phyloP scores from a whole-genome alignment of 2,329 filamentous ascomycete genomes.

The Lachnum nothofagi region DNA sequence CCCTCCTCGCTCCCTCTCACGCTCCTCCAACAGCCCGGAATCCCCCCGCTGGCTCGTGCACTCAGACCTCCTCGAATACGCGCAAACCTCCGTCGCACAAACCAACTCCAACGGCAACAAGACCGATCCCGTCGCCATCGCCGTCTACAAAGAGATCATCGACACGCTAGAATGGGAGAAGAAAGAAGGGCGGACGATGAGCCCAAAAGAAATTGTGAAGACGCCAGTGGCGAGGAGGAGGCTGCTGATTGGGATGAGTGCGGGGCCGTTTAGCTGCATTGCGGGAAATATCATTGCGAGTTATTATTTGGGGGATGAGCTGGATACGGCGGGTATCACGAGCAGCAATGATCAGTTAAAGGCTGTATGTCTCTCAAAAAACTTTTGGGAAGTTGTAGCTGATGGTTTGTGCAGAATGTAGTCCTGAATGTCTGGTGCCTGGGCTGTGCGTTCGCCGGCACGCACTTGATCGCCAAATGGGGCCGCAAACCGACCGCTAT shows the following conservation, averaged over 20 bases:
- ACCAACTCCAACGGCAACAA: slow-evolving; percentile 41
- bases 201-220: slow-evolving; percentile 27
- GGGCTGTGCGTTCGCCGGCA: slow-evolving; percentile 38
- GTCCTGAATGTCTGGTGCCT: slow-evolving; percentile 48
- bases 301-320: slow-evolving; percentile 37
- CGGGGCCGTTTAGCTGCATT: slow-evolving; percentile 37
- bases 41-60: slow-evolving; percentile 25
- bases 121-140: slow-evolving; percentile 21
- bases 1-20: slow-evolving; percentile 15
- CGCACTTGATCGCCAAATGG: slow-evolving; percentile 38
- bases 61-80: slow-evolving; percentile 32
- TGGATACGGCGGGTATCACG: slow-evolving; percentile 44
- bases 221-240: slow-evolving; percentile 36
- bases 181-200: slow-evolving; percentile 23
- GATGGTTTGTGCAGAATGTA: slow-evolving; percentile 38
- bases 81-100: slow-evolving; percentile 26
- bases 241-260: slow-evolving; percentile 35
- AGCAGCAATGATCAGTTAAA: slow-evolving; percentile 40
- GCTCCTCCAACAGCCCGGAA: slow-evolving; percentile 34
- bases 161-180: slow-evolving; percentile 26
- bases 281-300: slow-evolving; percentile 37
- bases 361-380: slow-evolving; percentile 27
- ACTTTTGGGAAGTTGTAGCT: neutral
- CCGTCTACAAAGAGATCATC: slow-evolving; percentile 31
- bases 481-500: slow-evolving; percentile 43